Percentiles rank a stretch among this genome's conserved stretches.
These are phyloP conservation scores for Aspergillus alliaceus DNA, from an alignment of 2,329 filamentous ascomycete species.

Conservation along the genomic window DNA sequence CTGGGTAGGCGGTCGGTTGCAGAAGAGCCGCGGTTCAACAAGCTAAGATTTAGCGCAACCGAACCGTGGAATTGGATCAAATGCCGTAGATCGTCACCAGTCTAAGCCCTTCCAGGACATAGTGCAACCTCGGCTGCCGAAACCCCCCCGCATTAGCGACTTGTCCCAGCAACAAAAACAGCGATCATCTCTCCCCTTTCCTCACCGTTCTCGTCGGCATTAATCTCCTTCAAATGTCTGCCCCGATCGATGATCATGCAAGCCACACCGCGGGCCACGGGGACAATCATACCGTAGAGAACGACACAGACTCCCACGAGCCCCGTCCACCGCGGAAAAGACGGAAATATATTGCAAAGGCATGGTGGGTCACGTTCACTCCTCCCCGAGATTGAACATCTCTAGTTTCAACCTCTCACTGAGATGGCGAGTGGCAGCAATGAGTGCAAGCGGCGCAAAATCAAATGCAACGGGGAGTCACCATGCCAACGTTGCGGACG, in stretches of 20 bases:
- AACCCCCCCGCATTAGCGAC: slow-evolving; percentile 15
- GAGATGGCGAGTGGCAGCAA: slow-evolving; percentile 43
- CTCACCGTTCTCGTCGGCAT: background rate
- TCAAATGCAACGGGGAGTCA: slow-evolving; percentile 64
- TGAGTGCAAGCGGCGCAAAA: slow-evolving; percentile 65
- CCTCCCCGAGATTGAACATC: background rate
- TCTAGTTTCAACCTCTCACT: background rate
- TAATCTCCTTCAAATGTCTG: background rate
- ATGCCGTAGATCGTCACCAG: too few relatives aligned
- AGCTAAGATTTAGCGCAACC: too few relatives aligned
- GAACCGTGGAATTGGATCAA: too few relatives aligned
- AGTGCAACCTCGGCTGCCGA: slow-evolving; percentile 10
- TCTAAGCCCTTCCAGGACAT: too few relatives aligned
- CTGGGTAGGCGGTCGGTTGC: too few relatives aligned
- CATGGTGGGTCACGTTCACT: slow-evolving; percentile 49
- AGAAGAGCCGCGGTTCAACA: too few relatives aligned
- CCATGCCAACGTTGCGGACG: slow-evolving; percentile 62
- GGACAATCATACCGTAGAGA: slow-evolving; percentile 6
- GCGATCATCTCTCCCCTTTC: slow-evolving; percentile 5
- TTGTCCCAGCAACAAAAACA: background rate
- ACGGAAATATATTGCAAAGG: slow-evolving; percentile 65
- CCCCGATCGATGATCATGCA: background rate
- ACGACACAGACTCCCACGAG: slow-evolving; percentile 10
- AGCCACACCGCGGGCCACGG: background rate
- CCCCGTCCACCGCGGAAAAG: slow-evolving; percentile 56